phyloP scores from a whole-genome alignment of 2,329 filamentous ascomycete genomes.

The Ceratocystis cubensis region DNA sequence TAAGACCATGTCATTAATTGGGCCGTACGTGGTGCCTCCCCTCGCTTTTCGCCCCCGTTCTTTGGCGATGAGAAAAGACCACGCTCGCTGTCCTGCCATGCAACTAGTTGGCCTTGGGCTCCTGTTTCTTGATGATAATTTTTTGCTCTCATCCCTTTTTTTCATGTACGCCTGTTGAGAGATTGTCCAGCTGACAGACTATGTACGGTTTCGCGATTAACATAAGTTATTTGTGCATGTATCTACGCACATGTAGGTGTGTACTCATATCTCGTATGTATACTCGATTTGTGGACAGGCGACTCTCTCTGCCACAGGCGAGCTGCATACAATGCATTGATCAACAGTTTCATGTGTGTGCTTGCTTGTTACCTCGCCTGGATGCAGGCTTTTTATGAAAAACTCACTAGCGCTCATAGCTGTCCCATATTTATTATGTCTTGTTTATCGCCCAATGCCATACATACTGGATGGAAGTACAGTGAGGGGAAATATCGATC shows the following conservation, averaged over 20 bases:
- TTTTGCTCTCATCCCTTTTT: no score
- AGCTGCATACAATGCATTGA: constrained; percentile 8
- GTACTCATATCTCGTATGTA: background rate
- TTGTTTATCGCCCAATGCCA: no score
- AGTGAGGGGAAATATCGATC: no score
- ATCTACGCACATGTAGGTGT: no score
- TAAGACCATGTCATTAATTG: background rate
- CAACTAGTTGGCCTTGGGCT: no score
- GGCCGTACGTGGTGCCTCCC: background rate
- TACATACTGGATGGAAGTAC: no score
- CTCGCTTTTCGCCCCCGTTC: background rate
- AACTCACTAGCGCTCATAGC: background rate
- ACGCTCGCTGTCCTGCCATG: background rate
- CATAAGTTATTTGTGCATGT: no score
- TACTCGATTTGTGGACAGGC: background rate
- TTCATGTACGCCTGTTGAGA: no score
- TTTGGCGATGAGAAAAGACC: background rate
- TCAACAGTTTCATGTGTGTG: background rate
- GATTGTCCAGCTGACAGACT: no score
- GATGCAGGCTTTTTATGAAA: background rate
- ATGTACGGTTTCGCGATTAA: no score
- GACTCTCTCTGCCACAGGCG: constrained; percentile 2
- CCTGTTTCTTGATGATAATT: no score
- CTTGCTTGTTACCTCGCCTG: background rate
- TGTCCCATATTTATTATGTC: no score